A percentile compares a stretch with the other conserved stretches of the same genome.
These are phyloP conservation scores for Metschnikowia borealis DNA, from an alignment of 805 yeast genomes.

Conservation along the genomic window DNA sequence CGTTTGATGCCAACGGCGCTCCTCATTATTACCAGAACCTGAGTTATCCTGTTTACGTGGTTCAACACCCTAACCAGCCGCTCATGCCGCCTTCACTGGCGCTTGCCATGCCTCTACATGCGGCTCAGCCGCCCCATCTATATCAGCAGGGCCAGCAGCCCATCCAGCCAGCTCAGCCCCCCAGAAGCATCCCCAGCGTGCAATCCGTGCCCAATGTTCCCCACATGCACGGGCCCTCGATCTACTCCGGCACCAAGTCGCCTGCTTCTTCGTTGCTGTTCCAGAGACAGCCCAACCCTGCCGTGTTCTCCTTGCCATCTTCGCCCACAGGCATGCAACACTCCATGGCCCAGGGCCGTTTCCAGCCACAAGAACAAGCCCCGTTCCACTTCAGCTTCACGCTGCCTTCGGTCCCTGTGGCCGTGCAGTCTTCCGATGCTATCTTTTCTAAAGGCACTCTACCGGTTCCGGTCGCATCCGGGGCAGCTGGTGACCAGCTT, in stretches of 20 bases:
- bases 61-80: conserved; percentile 19
- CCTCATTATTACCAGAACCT: conserved; percentile 25
- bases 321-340: conserved; percentile 23
- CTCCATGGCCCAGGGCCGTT: not conserved
- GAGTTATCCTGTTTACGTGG: conserved; percentile 36
- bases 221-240: conserved; percentile 1
- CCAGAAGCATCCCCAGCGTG: conserved; percentile 3
- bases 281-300: conserved; percentile 15
- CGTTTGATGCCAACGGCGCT: conserved; percentile 31
- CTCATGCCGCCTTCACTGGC: conserved; percentile 9
- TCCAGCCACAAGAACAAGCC: not conserved
- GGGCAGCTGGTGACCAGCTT: conserved; percentile 7
- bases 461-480: not conserved
- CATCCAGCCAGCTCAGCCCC: not conserved
- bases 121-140: not conserved
- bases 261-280: not conserved
- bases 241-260: not conserved
- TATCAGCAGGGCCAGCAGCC: conserved; percentile 4
- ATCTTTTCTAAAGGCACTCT: conserved; percentile 5
- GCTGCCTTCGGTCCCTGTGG: not conserved
- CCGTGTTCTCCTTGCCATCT: conserved; percentile 28
- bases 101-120: conserved; percentile 11
- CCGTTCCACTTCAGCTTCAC: conserved; percentile 1
- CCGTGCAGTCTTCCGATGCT: conserved; percentile 16
- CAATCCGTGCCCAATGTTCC: conserved; percentile 11